phyloP scores from a whole-genome alignment of 805 yeast species.

The Monosporozyma servazzii region DNA sequence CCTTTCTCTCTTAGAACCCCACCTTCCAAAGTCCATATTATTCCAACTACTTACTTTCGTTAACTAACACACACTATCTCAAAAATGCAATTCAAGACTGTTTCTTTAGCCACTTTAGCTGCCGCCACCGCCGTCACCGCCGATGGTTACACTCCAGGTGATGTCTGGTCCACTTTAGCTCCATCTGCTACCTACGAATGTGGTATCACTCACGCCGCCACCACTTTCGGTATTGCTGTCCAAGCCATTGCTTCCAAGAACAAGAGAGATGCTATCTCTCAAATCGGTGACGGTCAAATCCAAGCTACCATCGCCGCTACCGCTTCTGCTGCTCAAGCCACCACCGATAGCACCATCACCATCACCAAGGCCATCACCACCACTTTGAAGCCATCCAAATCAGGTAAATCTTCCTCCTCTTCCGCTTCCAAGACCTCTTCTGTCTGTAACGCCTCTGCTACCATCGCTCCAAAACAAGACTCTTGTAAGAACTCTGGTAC shows the following conservation, averaged over 20 bases:
- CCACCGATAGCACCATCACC: constrained; percentile 22
- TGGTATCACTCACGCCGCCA: constrained; percentile 46
- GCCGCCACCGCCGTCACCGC: constrained; percentile 26
- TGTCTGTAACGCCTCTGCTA: constrained; percentile 25
- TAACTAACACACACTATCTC: not conserved
- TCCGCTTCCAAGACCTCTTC: constrained; percentile 23
- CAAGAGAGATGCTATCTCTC: constrained; percentile 35
- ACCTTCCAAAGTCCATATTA: not conserved
- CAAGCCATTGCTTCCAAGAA: constrained; percentile 26
- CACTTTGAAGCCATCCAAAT: constrained; percentile 23
- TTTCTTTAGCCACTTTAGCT: constrained; percentile 17
- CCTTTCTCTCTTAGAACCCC: not conserved
- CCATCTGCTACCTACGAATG: constrained; percentile 49
- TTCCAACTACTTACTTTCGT: constrained; percentile 3
- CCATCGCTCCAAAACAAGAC: constrained; percentile 16
- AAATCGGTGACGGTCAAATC: constrained; percentile 40
- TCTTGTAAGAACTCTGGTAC: constrained; percentile 31
- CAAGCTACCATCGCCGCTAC: constrained; percentile 38
- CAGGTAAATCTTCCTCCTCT: constrained; percentile 29
- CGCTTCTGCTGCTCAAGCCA: constrained; percentile 25
- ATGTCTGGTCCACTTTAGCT: constrained; percentile 63
- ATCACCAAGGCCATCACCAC: constrained; percentile 27
- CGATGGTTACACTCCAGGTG: constrained; percentile 55
- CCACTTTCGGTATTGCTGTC: constrained; percentile 61
- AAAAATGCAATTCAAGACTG: constrained; percentile 18